Conservation (phyloP, 441 rosid genomes). For the Lepidium campestre region DNA sequence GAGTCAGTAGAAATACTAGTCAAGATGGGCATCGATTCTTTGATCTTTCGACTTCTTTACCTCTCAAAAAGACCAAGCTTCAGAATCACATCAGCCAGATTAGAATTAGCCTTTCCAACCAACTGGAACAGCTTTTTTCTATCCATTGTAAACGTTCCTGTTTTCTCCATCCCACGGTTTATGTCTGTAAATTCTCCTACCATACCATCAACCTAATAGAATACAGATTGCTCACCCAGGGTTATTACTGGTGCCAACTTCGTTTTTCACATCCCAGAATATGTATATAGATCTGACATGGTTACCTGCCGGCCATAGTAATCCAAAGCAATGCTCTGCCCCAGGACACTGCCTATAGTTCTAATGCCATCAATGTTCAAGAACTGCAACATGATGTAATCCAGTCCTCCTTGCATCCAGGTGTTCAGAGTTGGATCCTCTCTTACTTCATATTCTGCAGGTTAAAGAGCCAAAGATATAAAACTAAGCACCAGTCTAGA, state of each 20-base stretch:
- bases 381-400: conserved; percentile 82
- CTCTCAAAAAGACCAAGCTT: conserved; percentile 98
- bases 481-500: not conserved
- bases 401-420: conserved; percentile 91
- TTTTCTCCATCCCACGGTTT: conserved; percentile 88
- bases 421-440: conserved; percentile 63
- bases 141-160: conserved; percentile 93
- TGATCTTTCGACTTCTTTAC: conserved; percentile 31
- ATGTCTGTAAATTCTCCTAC: conserved; percentile 95
- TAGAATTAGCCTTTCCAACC: conserved; percentile 91
- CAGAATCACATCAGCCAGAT: conserved; percentile 91
- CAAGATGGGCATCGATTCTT: not conserved
- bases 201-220: conserved; percentile 84
- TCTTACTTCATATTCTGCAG: conserved; percentile 83
- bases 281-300: conserved; percentile 3
- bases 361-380: conserved; percentile 84
- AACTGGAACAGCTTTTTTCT: conserved; percentile 90
- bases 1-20: not conserved
- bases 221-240: not conserved
- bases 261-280: not conserved
- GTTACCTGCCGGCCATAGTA: conserved; percentile 94
- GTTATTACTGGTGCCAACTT: not conserved
- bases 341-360: conserved; percentile 87
- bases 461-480: conserved; percentile 16
- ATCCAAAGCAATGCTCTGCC: conserved; percentile 94